Percentiles rank a stretch among this genome's conserved stretches.
Evolutionary conservation across 2,329 filamentous ascomycete genomes (phyloP).

Genomic region (Arthrobotrys iridis): DNA sequence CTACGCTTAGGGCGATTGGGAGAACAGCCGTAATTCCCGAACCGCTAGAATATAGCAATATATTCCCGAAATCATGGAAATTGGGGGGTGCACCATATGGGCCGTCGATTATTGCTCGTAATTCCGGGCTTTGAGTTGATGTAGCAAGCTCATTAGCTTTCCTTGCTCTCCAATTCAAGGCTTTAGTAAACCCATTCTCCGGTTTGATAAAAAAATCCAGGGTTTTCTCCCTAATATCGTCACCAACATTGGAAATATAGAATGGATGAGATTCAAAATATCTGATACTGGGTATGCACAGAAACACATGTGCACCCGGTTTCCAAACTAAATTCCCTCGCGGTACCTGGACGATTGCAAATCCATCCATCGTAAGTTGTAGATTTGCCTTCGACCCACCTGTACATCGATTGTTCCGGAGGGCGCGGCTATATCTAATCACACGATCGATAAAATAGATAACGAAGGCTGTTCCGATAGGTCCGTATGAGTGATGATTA

Average conservation of each 20-base stretch:
- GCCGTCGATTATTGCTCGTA: conserved; percentile 36
- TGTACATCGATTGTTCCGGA: conserved; percentile 42
- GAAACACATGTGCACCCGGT: conserved; percentile 37
- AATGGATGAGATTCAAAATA: conserved; percentile 44
- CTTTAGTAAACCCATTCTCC: conserved; percentile 40
- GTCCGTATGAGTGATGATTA: conserved; percentile 40
- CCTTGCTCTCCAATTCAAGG: conserved; percentile 35
- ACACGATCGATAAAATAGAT: conserved; percentile 32
- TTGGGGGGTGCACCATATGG: conserved; percentile 43
- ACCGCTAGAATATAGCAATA: conserved; percentile 35
- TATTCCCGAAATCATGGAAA: conserved; percentile 42
- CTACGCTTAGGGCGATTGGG: conserved; percentile 34
- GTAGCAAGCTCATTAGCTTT: conserved; percentile 11
- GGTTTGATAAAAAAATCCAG: conserved; percentile 49
- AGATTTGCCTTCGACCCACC: conserved; percentile 38
- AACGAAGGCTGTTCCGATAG: conserved; percentile 30
- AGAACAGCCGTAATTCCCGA: conserved; percentile 44
- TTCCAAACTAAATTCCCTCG: conserved; percentile 39
- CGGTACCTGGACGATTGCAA: conserved; percentile 39
- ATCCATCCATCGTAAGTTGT: conserved; percentile 34
- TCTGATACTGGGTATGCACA: conserved; percentile 39
- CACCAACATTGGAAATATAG: conserved; percentile 34
- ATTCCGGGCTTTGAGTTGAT: conserved; percentile 25
- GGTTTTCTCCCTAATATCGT: conserved; percentile 47
- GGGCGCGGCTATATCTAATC: conserved; percentile 38